Conservation (phyloP, 768 basidiomycete species). For the Coprinopsis strossmayeri region DNA sequence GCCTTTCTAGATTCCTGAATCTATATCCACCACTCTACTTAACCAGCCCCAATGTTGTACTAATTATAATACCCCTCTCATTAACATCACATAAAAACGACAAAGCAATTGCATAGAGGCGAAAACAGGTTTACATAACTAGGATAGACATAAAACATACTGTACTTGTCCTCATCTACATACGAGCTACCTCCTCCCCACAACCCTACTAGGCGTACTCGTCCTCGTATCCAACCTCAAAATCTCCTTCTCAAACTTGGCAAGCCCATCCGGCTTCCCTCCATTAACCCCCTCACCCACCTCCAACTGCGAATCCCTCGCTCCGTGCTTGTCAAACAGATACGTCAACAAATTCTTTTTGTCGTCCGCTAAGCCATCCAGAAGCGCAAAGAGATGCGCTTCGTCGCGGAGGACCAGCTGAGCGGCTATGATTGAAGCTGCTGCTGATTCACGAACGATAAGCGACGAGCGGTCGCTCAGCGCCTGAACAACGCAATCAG, state of each 20-base stretch:
- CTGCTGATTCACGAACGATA: slow-evolving; percentile 80
- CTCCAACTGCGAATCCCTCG: slow-evolving; percentile 51
- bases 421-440: slow-evolving; percentile 75
- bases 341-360: slow-evolving; percentile 90
- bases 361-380: slow-evolving; percentile 81
- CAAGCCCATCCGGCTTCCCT: slow-evolving; percentile 42
- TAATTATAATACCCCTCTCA: no score
- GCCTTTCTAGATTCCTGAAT: slow-evolving; percentile 20
- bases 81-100: no score
- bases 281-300: slow-evolving; percentile 15
- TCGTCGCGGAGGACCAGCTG: slow-evolving; percentile 81
- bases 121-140: neutral
- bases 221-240: slow-evolving; percentile 72
- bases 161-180: neutral
- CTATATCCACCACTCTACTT: no score
- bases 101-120: neutral
- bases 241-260: slow-evolving; percentile 76
- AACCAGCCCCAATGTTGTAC: no score
- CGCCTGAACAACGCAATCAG: slow-evolving; percentile 41
- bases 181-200: neutral
- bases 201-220: slow-evolving; percentile 55
- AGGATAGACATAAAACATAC: neutral
- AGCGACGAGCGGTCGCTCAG: slow-evolving; percentile 66
- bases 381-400: slow-evolving; percentile 70
- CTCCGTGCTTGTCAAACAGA: slow-evolving; percentile 83